Percentiles rank a stretch among this genome's conserved stretches.
phyloP scores from a whole-genome alignment of 352 stramenopile species.

The Elongisporangium prolatum region DNA sequence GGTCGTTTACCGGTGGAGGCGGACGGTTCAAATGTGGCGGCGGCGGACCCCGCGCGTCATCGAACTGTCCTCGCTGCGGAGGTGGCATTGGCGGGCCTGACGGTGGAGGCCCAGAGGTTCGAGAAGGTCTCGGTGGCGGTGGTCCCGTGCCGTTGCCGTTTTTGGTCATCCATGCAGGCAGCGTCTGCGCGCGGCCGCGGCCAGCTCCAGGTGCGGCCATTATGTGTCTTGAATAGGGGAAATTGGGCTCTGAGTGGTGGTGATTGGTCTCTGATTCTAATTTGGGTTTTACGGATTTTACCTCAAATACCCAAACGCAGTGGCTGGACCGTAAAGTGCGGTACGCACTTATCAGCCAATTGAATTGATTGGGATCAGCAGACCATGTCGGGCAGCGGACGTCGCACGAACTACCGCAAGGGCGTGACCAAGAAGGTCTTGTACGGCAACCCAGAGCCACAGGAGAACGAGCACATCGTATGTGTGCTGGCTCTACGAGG shows the following conservation, averaged over 20 bases:
- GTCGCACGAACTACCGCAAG: slow-evolving; percentile 91
- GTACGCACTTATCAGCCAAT: slow-evolving; percentile 13
- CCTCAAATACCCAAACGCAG: neutral
- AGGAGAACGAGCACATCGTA: slow-evolving; percentile 89
- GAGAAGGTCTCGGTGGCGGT: slow-evolving; percentile 7
- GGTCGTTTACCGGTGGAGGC: slow-evolving; percentile 2
- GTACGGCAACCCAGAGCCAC: slow-evolving; percentile 87
- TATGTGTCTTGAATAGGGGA: slow-evolving; percentile 2
- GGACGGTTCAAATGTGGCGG: neutral
- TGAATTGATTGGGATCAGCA: slow-evolving; percentile 3
- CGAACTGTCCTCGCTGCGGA: slow-evolving; percentile 52
- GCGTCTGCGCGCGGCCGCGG: slow-evolving; percentile 60
- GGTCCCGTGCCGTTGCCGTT: slow-evolving; percentile 10
- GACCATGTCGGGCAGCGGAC: slow-evolving; percentile 86
- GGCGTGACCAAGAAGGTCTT: slow-evolving; percentile 90
- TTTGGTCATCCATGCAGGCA: slow-evolving; percentile 88
- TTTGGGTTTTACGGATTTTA: neutral
- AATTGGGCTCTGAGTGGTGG: neutral
- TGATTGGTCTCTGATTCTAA: neutral
- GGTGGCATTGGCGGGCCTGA: slow-evolving; percentile 12
- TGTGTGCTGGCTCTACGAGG: slow-evolving; percentile 90
- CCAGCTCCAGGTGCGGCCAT: slow-evolving; percentile 68
- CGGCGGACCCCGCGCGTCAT: slow-evolving; percentile 42
- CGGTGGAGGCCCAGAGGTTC: slow-evolving; percentile 6
- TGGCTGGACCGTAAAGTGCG: slow-evolving; percentile 4